phyloP scores from a whole-genome alignment of 371 early-diverging fungal species.

The Batrachochytrium dendrobatidis region DNA sequence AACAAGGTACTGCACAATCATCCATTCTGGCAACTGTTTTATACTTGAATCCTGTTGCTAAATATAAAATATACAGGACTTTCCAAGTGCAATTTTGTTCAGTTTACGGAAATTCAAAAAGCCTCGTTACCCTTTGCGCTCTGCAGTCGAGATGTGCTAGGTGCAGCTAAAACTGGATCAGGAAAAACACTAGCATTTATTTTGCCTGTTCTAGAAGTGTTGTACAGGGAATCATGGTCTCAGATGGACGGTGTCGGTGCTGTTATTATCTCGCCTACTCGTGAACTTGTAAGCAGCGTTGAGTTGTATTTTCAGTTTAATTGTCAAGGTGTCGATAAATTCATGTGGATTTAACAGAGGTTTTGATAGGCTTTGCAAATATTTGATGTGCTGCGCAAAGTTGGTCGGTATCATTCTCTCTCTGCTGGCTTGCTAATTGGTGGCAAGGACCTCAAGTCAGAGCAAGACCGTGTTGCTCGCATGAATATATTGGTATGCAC shows the following conservation, averaged over 20 bases:
- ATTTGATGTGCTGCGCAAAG: constrained; percentile 82
- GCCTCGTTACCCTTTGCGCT: constrained; percentile 86
- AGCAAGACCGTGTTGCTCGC: constrained; percentile 72
- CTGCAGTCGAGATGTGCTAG: constrained; percentile 84
- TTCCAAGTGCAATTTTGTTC: constrained; percentile 62
- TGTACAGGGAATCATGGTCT: constrained; percentile 79
- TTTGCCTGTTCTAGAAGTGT: constrained; percentile 84
- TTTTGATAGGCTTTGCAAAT: constrained; percentile 92
- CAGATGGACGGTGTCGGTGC: constrained; percentile 82
- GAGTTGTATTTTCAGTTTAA: too few species aligned
- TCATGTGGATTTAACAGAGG: not conserved
- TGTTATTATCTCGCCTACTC: constrained; percentile 95
- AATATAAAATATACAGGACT: constrained; percentile 51
- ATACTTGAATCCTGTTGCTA: too few species aligned
- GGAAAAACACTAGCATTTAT: constrained; percentile 98
- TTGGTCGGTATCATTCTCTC: constrained; percentile 76
- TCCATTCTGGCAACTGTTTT: not conserved
- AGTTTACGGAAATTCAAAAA: constrained; percentile 96
- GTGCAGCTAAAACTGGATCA: constrained; percentile 99
- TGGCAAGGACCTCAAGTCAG: constrained; percentile 85
- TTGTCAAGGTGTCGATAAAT: not conserved
- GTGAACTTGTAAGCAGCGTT: constrained; percentile 69
- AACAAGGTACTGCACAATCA: constrained; percentile 8
- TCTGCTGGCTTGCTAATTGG: constrained; percentile 97
- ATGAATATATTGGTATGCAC: constrained; percentile 97